A percentile compares a stretch with the other conserved stretches of the same genome.
These are phyloP conservation scores for Globisporangium alternatum DNA, from an alignment of 352 stramenopile genomes.

Conservation along the genomic window DNA sequence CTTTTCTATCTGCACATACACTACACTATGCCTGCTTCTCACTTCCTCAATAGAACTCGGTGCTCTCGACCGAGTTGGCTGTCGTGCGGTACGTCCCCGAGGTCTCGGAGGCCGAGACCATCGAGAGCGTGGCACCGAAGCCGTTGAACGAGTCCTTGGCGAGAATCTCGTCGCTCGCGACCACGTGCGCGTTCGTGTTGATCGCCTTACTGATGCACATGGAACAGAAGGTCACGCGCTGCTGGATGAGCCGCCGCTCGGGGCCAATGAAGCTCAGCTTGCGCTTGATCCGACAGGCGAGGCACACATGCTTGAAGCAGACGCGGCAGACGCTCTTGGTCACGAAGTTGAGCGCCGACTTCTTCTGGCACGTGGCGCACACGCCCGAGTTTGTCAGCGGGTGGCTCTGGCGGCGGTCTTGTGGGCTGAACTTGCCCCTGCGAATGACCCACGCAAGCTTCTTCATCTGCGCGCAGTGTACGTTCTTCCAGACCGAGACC, in stretches of 20 bases:
- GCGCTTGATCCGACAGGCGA: conserved; percentile 33
- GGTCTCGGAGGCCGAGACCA: conserved; percentile 1
- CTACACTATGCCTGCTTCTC: background rate
- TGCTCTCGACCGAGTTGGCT: conserved; percentile 10
- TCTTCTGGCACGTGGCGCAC: conserved; percentile 31
- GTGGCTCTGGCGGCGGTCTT: conserved; percentile 1
- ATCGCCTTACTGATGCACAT: conserved; percentile 39
- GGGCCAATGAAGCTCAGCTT: conserved; percentile 37
- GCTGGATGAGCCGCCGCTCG: conserved; percentile 28
- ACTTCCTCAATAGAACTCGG: conserved; percentile 4
- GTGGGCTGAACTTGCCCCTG: conserved; percentile 18
- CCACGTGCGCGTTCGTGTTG: conserved; percentile 27
- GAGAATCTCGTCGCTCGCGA: conserved; percentile 22
- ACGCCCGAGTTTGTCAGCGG: background rate
- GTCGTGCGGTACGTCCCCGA: conserved; percentile 8
- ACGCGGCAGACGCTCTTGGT: conserved; percentile 26
- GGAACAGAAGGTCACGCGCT: conserved; percentile 35
- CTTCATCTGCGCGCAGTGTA: conserved; percentile 49
- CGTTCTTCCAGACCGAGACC: conserved; percentile 38
- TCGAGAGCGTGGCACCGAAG: conserved; percentile 9
- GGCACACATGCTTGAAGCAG: conserved; percentile 34
- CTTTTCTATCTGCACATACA: background rate
- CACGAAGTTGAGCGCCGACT: conserved; percentile 22
- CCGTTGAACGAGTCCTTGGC: conserved; percentile 19
- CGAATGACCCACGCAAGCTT: conserved; percentile 46